Percentiles rank a stretch among this genome's conserved stretches.
phyloP scores from a whole-genome alignment of 768 basidiomycete genomes.

The Suillus paluster region DNA sequence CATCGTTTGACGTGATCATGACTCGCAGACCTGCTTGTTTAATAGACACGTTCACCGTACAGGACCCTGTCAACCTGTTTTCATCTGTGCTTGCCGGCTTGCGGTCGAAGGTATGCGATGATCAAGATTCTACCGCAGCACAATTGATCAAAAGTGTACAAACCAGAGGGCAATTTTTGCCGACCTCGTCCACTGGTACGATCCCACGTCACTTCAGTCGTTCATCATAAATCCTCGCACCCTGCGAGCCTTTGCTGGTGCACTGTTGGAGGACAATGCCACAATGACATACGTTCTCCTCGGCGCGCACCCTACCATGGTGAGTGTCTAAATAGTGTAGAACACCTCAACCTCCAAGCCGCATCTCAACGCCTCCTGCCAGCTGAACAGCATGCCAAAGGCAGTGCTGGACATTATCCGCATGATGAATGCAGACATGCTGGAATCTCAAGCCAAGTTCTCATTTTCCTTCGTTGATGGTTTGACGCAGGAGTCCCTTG shows the following conservation, averaged over 20 bases:
- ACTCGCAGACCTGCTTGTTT: slow-evolving; percentile 51
- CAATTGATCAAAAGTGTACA: slow-evolving; percentile 2
- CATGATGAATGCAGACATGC: slow-evolving; percentile 11
- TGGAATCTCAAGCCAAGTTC: slow-evolving; percentile 10
- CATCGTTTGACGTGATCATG: neutral
- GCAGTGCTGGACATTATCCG: slow-evolving; percentile 19
- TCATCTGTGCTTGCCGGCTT: slow-evolving; percentile 42
- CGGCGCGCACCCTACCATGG: slow-evolving; percentile 21
- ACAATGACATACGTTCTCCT: slow-evolving; percentile 25
- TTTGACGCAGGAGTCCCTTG: slow-evolving; percentile 31
- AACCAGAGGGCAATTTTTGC: slow-evolving; percentile 39
- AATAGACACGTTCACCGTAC: slow-evolving; percentile 49
- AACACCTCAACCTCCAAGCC: neutral
- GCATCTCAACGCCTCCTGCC: slow-evolving; percentile 11
- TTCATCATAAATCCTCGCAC: slow-evolving; percentile 54
- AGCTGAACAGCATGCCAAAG: slow-evolving; percentile 19
- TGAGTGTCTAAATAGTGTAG: slow-evolving; percentile 14
- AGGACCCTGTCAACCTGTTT: slow-evolving; percentile 38
- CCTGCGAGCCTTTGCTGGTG: slow-evolving; percentile 16
- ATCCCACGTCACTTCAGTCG: slow-evolving; percentile 51
- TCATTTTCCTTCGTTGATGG: slow-evolving; percentile 35
- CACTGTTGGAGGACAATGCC: slow-evolving; percentile 11
- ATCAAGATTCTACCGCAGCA: neutral
- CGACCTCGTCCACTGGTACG: slow-evolving; percentile 49
- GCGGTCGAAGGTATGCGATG: slow-evolving; percentile 40